Conservation (phyloP, 306 rosid species). For the Acacia melanoxylon region DNA sequence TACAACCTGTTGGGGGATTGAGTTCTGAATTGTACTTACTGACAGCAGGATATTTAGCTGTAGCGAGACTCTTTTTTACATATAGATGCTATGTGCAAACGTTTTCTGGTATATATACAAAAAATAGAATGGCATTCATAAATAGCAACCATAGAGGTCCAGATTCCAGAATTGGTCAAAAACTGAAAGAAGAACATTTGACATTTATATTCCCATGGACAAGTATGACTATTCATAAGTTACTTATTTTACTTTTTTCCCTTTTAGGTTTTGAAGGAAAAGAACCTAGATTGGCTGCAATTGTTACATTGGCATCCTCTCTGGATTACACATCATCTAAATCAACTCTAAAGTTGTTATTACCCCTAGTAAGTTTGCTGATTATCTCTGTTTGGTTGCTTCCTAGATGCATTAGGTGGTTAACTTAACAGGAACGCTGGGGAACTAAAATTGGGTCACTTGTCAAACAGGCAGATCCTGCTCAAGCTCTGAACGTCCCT, state of each 20-base stretch:
- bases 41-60: background rate
- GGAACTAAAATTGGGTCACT: slow-evolving; percentile 36
- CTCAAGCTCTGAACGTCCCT: slow-evolving; percentile 94
- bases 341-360: slow-evolving; percentile 78
- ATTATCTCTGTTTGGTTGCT: slow-evolving; percentile 22
- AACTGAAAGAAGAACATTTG: background rate
- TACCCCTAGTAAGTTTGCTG: slow-evolving; percentile 83
- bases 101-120: background rate
- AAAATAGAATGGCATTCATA: background rate
- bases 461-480: slow-evolving; percentile 94
- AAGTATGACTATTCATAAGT: slow-evolving; percentile 2
- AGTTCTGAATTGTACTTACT: background rate
- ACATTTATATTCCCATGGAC: background rate
- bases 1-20: background rate
- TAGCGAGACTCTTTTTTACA: background rate
- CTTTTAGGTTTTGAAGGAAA: slow-evolving; percentile 72
- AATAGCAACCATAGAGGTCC: slow-evolving; percentile 10
- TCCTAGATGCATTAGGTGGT: slow-evolving; percentile 9
- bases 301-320: slow-evolving; percentile 93
- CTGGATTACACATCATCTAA: slow-evolving; percentile 92
- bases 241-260: slow-evolving; percentile 25
- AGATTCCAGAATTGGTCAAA: slow-evolving; percentile 9
- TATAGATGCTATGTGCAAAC: background rate
- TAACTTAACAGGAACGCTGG: slow-evolving; percentile 22
- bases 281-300: slow-evolving; percentile 78